Conservation (phyloP, 2,329 filamentous ascomycete genomes). For the Ploettnerulaceae sp. region DNA sequence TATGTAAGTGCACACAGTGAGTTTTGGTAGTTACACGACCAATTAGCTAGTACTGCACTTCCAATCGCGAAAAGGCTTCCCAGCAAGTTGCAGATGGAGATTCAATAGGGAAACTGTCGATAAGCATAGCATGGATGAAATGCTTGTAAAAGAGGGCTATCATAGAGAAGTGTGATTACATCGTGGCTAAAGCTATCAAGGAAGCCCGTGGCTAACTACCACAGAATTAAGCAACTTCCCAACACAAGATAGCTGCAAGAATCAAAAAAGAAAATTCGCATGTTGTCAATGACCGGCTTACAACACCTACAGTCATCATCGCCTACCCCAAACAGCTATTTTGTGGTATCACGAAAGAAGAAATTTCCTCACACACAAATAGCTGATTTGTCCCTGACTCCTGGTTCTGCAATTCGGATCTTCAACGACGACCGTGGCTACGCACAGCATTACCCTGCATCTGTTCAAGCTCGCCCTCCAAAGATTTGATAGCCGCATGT, state of each 20-base stretch:
- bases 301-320: constrained; percentile 19
- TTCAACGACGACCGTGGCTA: constrained; percentile 86
- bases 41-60: too few species aligned
- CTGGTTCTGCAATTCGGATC: neutral
- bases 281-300: constrained; percentile 28
- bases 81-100: neutral
- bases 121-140: neutral
- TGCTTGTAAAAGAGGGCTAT: neutral
- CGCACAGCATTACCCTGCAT: constrained; percentile 88
- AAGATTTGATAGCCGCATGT: constrained; percentile 86
- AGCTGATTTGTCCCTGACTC: neutral
- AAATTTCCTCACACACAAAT: too few species aligned
- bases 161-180: constrained; percentile 34
- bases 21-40: too few species aligned
- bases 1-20: too few species aligned
- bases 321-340: constrained; percentile 13
- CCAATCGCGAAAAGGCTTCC: too few species aligned
- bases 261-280: constrained; percentile 23
- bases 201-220: constrained; percentile 21
- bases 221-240: constrained; percentile 24
- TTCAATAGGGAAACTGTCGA: neutral
- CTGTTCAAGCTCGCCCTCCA: constrained; percentile 86
- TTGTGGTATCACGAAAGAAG: constrained; percentile 8
- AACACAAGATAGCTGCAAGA: constrained; percentile 14
- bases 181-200: constrained; percentile 33